phyloP scores from a whole-genome alignment of 441 rosid species.

The Pelargonium citronellum region DNA sequence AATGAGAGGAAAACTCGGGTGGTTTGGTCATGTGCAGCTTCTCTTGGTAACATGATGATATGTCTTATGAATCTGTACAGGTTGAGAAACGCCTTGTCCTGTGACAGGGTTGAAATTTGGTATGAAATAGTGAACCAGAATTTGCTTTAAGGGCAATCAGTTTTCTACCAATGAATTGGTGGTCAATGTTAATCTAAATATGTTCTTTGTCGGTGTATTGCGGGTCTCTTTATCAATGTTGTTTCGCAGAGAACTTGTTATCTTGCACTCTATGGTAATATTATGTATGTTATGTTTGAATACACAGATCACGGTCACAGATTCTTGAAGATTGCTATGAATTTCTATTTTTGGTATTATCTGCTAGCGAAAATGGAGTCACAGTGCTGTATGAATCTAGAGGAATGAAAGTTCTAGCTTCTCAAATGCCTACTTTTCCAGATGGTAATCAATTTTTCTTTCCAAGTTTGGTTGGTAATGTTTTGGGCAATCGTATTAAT shows the following conservation, averaged over 20 bases:
- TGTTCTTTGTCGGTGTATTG: too few species aligned
- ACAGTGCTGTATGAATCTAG: slow-evolving; percentile 44
- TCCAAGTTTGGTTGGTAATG: slow-evolving; percentile 7
- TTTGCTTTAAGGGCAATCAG: neutral
- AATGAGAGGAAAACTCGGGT: too few species aligned
- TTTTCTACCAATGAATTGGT: too few species aligned
- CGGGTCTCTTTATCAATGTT: neutral
- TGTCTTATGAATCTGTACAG: too few species aligned
- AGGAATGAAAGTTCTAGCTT: slow-evolving; percentile 70
- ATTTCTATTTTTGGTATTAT: slow-evolving; percentile 54
- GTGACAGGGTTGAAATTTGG: too few species aligned
- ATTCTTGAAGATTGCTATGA: slow-evolving; percentile 73
- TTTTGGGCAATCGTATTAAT: neutral
- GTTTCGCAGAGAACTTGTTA: neutral
- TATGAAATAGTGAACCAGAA: too few species aligned
- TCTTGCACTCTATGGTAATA: neutral
- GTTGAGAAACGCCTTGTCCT: too few species aligned
- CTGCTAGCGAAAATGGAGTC: slow-evolving; percentile 54
- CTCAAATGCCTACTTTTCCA: slow-evolving; percentile 48
- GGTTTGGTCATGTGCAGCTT: too few species aligned
- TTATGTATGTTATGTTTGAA: slow-evolving; percentile 3
- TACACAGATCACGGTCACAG: slow-evolving; percentile 37
- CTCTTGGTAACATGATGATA: too few species aligned
- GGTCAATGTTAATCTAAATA: too few species aligned
- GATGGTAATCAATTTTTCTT: slow-evolving; percentile 48